Conservation (phyloP, 257 asterid species). For the Vinca minor region DNA sequence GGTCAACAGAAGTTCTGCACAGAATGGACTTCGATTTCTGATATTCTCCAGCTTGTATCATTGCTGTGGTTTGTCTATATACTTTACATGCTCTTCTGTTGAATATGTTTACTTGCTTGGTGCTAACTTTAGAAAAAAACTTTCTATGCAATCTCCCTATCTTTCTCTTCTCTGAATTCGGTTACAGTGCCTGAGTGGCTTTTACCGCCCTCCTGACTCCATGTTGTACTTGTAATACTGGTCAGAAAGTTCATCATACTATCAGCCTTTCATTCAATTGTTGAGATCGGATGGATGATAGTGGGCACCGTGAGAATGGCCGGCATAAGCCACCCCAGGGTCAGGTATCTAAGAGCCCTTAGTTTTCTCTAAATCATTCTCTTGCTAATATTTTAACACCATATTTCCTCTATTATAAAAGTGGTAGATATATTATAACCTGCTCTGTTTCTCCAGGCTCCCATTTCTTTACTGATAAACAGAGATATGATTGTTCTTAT, state of each 20-base stretch:
- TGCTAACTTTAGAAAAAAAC: background rate
- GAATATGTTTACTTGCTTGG: background rate
- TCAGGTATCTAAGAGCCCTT: slow-evolving; percentile 41
- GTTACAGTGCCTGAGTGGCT: no score
- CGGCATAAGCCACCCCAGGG: slow-evolving; percentile 80
- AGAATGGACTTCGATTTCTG: slow-evolving; percentile 6
- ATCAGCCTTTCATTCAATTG: slow-evolving; percentile 15
- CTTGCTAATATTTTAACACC: background rate
- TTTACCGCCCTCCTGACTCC: slow-evolving; percentile 13
- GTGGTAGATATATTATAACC: background rate
- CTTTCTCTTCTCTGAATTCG: background rate
- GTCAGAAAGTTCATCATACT: slow-evolving; percentile 9
- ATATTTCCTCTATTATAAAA: background rate
- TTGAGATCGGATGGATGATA: slow-evolving; percentile 54
- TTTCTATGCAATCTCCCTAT: background rate
- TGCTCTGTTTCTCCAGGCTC: no score
- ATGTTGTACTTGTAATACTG: slow-evolving; percentile 14
- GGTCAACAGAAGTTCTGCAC: background rate
- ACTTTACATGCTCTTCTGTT: background rate
- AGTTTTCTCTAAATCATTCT: background rate
- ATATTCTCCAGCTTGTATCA: slow-evolving; percentile 1
- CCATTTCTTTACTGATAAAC: background rate
- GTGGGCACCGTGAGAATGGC: slow-evolving; percentile 78
- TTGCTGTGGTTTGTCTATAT: slow-evolving; percentile 4
- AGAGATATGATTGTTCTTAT: slow-evolving; percentile 1